Evolutionary conservation across 768 basidiomycete species (phyloP), one percentile per base, ranked within the genome.

Genomic region (Calocera cornea): DNA sequence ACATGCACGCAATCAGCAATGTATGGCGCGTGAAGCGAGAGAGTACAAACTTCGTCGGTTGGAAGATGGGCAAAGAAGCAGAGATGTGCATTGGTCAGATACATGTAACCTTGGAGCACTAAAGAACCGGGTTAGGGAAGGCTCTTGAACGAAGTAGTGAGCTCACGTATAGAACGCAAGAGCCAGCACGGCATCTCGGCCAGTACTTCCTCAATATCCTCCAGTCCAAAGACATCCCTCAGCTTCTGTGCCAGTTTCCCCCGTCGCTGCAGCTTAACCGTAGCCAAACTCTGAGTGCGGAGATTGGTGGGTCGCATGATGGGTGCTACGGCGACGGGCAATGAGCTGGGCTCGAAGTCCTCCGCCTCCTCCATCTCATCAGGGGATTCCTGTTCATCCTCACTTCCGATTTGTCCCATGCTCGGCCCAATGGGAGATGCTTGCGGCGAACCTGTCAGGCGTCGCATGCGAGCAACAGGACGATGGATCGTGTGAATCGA

Each of bases 21-120:
- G 64, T 22, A 34, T 49, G 44, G 8, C 41, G 41, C 41, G 7
- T 41, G 38, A 22, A 11, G 14, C 22, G 2, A n/a, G 29, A n/a
- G 0, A 22, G 54, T 11, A 41, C 40, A 54, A 69, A 94, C 94
- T 83, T 95, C 93, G 79, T 87, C 82, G 34, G 86, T 82, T 19
- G 92, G 92, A 86, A 95, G 89, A 75, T 92, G 92, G 1, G 92
- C 92, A 76, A 95, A 99, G 80, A 99, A 99, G 78, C 95, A 97
- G 22, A 98, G 77, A 75, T 95, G 90, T 12, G 88, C 86, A 72
- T 90, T 90, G 0, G 95, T 98, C 64, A 98, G 80, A 76, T 95
- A 99, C 85, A 99, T 91, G 75, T 95, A 98, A 1, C 95, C 95
- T 77, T 99, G 95, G 34, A 99, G 81, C 70, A 98, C 92, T 90